Base-by-base conservation (phyloP, 2,329 filamentous ascomycete genomes). In the Beauveria australis region DNA sequence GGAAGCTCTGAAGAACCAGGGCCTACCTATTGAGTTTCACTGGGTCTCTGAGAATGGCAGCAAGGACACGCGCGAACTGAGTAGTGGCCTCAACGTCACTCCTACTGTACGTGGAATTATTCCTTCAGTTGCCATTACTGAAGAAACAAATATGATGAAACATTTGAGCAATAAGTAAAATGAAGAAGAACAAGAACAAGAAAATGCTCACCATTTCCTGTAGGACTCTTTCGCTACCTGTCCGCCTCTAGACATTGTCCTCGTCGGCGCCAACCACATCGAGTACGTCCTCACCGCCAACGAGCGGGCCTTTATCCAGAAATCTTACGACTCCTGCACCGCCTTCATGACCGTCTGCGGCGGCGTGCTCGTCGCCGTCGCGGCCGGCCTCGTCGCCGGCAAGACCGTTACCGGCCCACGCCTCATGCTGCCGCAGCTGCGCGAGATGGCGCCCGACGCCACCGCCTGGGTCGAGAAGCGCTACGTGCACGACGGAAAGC, bases 311-410 rank as follows among this genome's bases (percentile, higher is more conserved):
- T 78, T 71, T 63, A 63, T 76, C 44, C 73, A 71, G 53, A 73
- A 75, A 61, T 61, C 66, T 9, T 72, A 70, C 64, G 66, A 69
- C 0, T 62, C 69, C 8, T 75, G 71, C 66, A 49, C 69, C 9
- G 75, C 74, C 2, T 77, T 77, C 64, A 60, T 78, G 16, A 68
- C 68, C 54, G 70, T 78, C 62, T 78, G 76, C 60, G 74, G 68
- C 12, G 76, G 76, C 57, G 59, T 75, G 28, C 19, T 67, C 18
- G 62, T 67, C 7, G 70, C 71, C 3, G 64, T 72, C 1, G 60
- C 67, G 30, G 72, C 75, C 0, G 75, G 75, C 0, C 28, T 78
- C 1, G 63, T 77, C 5, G 54, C 68, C 2, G 73, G 70, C 6
- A 75, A 75, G 66, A 76, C 71, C 0, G 72, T 65, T 1, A 76